phyloP scores from a whole-genome alignment of 1,284 basidiomycete species.

The Pisolithus thermaeus region DNA sequence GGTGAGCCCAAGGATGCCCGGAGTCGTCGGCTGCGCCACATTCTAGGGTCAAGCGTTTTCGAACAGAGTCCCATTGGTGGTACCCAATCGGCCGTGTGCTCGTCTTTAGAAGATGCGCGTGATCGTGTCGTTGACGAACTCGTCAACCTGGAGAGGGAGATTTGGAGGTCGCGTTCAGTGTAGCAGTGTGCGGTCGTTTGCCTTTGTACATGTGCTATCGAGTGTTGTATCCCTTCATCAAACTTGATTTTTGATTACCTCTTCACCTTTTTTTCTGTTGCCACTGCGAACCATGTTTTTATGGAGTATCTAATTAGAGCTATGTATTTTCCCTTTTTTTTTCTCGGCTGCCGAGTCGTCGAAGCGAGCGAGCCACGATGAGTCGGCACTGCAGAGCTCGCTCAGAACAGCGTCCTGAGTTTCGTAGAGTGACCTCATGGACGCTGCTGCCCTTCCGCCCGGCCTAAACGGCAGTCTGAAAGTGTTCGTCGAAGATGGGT shows the following conservation, averaged over 20 bases:
- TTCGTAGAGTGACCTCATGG: neutral
- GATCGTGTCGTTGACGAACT: constrained; percentile 65
- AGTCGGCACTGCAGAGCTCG: too few relatives aligned
- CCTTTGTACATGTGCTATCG: too few relatives aligned
- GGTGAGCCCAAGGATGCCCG: constrained; percentile 27
- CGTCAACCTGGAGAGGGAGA: constrained; percentile 42
- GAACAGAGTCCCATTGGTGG: constrained; percentile 30
- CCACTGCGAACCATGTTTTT: too few relatives aligned
- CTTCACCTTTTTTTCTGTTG: neutral
- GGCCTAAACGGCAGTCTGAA: constrained; percentile 16
- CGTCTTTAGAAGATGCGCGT: constrained; percentile 57
- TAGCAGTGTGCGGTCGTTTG: neutral
- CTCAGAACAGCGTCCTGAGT: too few relatives aligned
- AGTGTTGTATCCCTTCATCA: neutral
- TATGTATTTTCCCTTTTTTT: too few relatives aligned
- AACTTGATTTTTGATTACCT: neutral
- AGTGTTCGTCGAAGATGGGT: constrained; percentile 20
- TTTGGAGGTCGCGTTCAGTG: constrained; percentile 8
- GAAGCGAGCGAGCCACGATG: neutral
- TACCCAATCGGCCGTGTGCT: constrained; percentile 19
- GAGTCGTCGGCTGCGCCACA: constrained; percentile 41
- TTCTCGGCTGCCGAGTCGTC: too few relatives aligned
- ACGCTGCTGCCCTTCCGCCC: constrained; percentile 18
- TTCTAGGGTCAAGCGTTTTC: constrained; percentile 55
- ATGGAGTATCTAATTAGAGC: too few relatives aligned